phyloP scores from a whole-genome alignment of 108 stramenopile genomes.

The Stephanodiscus minutulus region DNA sequence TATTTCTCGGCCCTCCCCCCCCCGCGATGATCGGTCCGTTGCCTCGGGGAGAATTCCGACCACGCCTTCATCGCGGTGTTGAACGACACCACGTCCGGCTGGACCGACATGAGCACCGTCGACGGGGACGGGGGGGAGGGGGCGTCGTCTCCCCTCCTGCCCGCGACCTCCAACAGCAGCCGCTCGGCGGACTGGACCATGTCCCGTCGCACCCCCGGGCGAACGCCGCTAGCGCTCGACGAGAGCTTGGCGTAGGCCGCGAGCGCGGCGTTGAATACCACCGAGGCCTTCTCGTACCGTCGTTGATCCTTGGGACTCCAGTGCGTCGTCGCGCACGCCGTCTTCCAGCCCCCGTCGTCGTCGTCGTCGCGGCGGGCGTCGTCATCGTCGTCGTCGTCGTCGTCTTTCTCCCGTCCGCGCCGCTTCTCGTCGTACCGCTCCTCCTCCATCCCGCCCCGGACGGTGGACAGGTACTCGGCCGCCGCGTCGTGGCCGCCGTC shows the following conservation, averaged over 20 bases:
- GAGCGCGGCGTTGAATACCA: conserved; percentile 41
- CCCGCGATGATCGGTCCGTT: neutral
- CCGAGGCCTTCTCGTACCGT: conserved; percentile 32
- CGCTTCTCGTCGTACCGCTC: neutral
- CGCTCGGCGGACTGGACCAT: conserved; percentile 38
- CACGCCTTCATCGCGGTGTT: conserved; percentile 45
- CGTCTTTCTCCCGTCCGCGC: neutral
- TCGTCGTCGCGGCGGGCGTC: neutral
- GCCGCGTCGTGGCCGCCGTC: neutral
- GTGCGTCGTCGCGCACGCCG: neutral
- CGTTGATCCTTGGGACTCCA: conserved; percentile 43
- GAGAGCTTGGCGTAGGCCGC: conserved; percentile 39
- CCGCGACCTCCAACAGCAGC: conserved; percentile 33
- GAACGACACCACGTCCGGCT: conserved; percentile 46
- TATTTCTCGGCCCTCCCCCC: neutral
- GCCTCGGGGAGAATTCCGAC: conserved; percentile 25
- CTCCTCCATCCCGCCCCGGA: neutral
- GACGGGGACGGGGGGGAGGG: conserved; percentile 9
- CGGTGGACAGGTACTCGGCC: conserved; percentile 3
- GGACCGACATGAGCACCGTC: conserved; percentile 25
- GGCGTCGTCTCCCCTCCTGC: neutral
- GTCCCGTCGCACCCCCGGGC: conserved; percentile 26
- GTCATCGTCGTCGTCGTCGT: neutral
- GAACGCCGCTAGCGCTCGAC: conserved; percentile 19
- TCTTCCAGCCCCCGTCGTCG: neutral